These are phyloP conservation scores for Hyphopichia homilentoma DNA, from an alignment of 805 yeast species.

Conservation along the genomic window DNA sequence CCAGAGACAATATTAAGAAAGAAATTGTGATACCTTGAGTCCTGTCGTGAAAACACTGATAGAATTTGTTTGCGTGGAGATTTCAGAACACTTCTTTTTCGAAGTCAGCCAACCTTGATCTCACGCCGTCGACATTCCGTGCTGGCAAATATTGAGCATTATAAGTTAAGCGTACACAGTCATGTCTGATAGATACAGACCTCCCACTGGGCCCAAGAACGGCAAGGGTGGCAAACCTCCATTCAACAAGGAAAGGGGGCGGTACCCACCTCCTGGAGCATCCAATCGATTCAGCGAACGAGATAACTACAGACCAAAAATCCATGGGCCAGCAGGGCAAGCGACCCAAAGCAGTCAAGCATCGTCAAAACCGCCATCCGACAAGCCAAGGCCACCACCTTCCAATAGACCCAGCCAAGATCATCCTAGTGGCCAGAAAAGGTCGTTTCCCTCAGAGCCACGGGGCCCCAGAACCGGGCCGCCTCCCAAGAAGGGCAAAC, in stretches of 20 bases:
- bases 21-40: too few species aligned
- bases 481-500: slow-evolving; percentile 7
- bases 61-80: too few species aligned
- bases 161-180: too few species aligned
- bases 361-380: slow-evolving; percentile 16
- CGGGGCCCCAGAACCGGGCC: background rate
- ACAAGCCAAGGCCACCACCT: background rate
- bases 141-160: too few species aligned
- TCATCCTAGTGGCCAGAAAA: slow-evolving; percentile 2
- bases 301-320: slow-evolving; percentile 19
- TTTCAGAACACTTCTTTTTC: too few species aligned
- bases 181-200: slow-evolving; percentile 36
- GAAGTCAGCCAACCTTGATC: too few species aligned
- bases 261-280: too few species aligned
- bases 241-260: too few species aligned
- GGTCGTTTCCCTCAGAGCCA: slow-evolving; percentile 7
- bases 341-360: slow-evolving; percentile 2
- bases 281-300: slow-evolving; percentile 20
- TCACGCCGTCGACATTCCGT: too few species aligned
- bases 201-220: slow-evolving; percentile 25
- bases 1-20: too few species aligned
- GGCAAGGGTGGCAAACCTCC: slow-evolving; percentile 11
- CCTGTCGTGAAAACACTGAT: too few species aligned
- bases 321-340: slow-evolving; percentile 2
- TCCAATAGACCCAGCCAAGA: background rate